phyloP scores from a whole-genome alignment of 106 monocot genomes.

The Agapanthus africanus region DNA sequence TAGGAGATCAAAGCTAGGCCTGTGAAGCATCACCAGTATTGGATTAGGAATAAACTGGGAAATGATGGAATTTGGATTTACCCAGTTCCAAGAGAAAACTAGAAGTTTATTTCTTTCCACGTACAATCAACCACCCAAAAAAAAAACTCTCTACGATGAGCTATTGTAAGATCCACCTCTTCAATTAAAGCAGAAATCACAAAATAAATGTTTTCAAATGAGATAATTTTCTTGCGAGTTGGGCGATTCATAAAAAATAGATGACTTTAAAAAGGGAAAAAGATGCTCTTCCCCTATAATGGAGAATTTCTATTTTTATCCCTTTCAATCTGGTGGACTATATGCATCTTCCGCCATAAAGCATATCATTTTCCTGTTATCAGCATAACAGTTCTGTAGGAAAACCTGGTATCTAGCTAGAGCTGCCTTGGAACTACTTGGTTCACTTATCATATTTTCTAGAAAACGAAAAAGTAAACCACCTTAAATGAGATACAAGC shows the following conservation, averaged over 20 bases:
- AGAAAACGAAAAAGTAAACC: neutral
- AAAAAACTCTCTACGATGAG: too few relatives aligned
- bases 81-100: neutral
- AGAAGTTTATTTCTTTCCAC: too few relatives aligned
- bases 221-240: too few relatives aligned
- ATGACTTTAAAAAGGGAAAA: too few relatives aligned
- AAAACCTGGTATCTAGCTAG: neutral
- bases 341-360: neutral
- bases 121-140: too few relatives aligned
- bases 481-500: neutral
- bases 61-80: neutral
- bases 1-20: constrained; percentile 78
- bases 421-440: neutral
- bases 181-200: too few relatives aligned
- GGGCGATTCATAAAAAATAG: too few relatives aligned
- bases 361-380: neutral
- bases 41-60: neutral
- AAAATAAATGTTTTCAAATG: too few relatives aligned
- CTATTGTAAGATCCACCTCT: too few relatives aligned
- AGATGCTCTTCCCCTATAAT: too few relatives aligned
- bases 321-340: neutral
- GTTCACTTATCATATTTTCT: neutral
- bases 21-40: constrained; percentile 5
- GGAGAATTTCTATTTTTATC: too few relatives aligned
- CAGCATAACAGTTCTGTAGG: neutral